These are phyloP conservation scores for Moesziomyces sp. DNA, from an alignment of 1,284 basidiomycete species.

Conservation along the genomic window DNA sequence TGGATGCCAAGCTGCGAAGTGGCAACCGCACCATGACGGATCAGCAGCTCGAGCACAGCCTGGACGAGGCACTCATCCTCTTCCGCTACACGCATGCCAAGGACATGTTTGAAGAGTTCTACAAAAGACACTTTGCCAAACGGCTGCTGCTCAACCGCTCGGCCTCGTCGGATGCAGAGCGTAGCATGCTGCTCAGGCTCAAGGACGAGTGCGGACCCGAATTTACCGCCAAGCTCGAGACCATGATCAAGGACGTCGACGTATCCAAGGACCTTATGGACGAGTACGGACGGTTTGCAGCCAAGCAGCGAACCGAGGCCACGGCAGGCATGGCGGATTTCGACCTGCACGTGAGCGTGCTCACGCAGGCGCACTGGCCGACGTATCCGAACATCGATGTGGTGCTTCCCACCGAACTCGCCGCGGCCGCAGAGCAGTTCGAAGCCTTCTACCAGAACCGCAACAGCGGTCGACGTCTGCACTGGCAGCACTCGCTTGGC, in stretches of 20 bases:
- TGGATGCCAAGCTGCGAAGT: constrained; percentile 85
- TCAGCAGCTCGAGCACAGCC: constrained; percentile 75
- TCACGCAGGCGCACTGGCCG: constrained; percentile 74
- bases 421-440: constrained; percentile 46
- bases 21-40: constrained; percentile 82
- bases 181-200: constrained; percentile 85
- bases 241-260: constrained; percentile 87
- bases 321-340: constrained; percentile 38
- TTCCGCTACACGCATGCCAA: constrained; percentile 80
- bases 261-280: constrained; percentile 78
- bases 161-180: constrained; percentile 91
- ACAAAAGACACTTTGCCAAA: constrained; percentile 88
- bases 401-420: constrained; percentile 44
- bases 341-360: constrained; percentile 72
- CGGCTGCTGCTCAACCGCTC: constrained; percentile 85
- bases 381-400: constrained; percentile 63
- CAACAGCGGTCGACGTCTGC: constrained; percentile 60
- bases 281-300: constrained; percentile 69
- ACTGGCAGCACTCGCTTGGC: constrained; percentile 66
- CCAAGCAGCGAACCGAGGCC: constrained; percentile 61
- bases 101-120: constrained; percentile 80
- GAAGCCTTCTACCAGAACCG: constrained; percentile 59
- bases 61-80: constrained; percentile 82
- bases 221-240: constrained; percentile 82
- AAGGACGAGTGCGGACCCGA: constrained; percentile 91